Evolutionary conservation across 2,329 filamentous ascomycete species (phyloP), one percentile per base, ranked within the genome.

Genomic region (Fusarium graminum): DNA sequence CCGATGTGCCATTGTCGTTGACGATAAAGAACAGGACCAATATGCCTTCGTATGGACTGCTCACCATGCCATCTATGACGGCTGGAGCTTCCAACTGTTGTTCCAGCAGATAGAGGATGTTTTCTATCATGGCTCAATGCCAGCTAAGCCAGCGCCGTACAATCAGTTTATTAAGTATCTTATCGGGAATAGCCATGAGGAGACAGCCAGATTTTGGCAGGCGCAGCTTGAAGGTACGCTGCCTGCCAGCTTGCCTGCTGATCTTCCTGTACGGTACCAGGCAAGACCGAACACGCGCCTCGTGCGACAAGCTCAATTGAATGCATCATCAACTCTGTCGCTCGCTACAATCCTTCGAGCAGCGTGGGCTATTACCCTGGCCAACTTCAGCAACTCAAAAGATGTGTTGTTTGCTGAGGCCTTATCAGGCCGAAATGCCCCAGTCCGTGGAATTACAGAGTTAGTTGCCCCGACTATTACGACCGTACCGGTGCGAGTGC

Each of bases 31-130:
- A n/a, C 36, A 51, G 36, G 47, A 51, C 47, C 47, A 51, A 34
- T 41, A 41, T 51, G 41, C 12, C 26, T 51, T 51, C 47, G 36
- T 51, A 36, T 51, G 47, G 47, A 51, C 47, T 51, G 47, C 47
- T 51, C 47, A 51, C 47, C 47, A 51, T 51, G 47, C 47, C 47
- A 51, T 51, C 47, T 51, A 51, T 51, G 47, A 51, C 47, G 47
- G 47, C 47, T 51, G 47, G 47, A 51, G 47, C 47, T 51, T 51
- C 47, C 47, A 51, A 41, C 36, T 51, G 47, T 51, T 51, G 38
- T 51, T 51, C 36, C 47, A 51, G 47, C 47, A 51, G 38, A 51
- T 51, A 32, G 36, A 51, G 47, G 47, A 51, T 41, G 47, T 51
- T 36, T 51, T 51, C 47, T 51, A 51, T 36, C 47, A 51, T 36